These are phyloP conservation scores for Lactifluus volemus DNA, from an alignment of 768 basidiomycete species.

Conservation along the genomic window DNA sequence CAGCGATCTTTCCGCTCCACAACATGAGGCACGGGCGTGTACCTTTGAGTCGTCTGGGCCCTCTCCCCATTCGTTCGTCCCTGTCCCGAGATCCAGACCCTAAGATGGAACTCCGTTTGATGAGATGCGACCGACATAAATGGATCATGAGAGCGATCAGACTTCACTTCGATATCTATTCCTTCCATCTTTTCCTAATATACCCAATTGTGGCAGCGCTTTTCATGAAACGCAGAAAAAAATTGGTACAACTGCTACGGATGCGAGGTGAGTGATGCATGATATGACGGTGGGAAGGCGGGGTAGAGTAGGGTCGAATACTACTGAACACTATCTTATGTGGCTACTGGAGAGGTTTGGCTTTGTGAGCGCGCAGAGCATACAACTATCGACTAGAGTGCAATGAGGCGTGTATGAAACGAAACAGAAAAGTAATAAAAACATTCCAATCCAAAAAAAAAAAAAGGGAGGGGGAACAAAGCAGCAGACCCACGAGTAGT, in stretches of 20 bases:
- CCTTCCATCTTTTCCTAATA: background rate
- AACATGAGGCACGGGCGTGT: conserved; percentile 14
- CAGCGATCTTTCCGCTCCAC: conserved; percentile 19
- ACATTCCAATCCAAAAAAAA: conserved; percentile 9
- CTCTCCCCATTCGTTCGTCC: background rate
- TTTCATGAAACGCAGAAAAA: background rate
- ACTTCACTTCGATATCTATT: background rate
- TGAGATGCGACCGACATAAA: background rate
- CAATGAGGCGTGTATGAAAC: conserved; percentile 6
- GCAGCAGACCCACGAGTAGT: background rate
- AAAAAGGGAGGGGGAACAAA: background rate
- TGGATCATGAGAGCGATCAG: background rate
- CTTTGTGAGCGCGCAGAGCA: conserved; percentile 14
- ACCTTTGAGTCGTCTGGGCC: conserved; percentile 3
- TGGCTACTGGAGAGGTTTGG: background rate
- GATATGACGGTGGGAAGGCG: conserved; percentile 2
- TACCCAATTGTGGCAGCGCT: background rate
- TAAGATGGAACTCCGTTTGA: background rate
- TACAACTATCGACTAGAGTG: conserved; percentile 13
- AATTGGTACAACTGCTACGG: conserved; percentile 9
- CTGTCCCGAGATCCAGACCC: conserved; percentile 6
- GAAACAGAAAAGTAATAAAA: conserved; percentile 15
- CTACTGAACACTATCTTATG: conserved; percentile 17
- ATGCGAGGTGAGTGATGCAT: conserved; percentile 10
- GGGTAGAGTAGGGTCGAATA: conserved; percentile 6